Evolutionary conservation across 371 early-diverging fungal genomes (phyloP).

Genomic region (Chytridiales sp.): DNA sequence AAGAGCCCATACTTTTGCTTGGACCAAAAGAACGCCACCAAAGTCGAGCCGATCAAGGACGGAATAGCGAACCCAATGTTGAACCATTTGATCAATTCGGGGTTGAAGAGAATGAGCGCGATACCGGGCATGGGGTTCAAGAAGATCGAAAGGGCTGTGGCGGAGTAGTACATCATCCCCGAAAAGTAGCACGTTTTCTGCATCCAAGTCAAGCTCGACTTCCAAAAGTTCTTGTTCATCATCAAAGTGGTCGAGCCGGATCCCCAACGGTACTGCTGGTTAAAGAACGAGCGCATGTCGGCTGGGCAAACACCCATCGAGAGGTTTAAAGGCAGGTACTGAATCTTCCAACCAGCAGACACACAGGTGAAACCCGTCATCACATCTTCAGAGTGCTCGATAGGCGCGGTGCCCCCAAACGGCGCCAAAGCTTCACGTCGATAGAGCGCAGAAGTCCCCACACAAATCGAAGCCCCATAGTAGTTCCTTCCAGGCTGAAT

Average conservation of each 20-base stretch:
- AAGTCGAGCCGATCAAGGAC: not conserved
- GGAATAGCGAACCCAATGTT: not conserved
- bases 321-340: not conserved
- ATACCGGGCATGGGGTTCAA: not conserved
- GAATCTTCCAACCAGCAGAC: not conserved
- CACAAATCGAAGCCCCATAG: constrained; percentile 1
- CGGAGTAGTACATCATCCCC: not conserved
- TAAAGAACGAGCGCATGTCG: not conserved
- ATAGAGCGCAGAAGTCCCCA: constrained; percentile 3
- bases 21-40: not conserved
- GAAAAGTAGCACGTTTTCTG: not conserved
- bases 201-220: not conserved
- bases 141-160: not conserved
- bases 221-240: not conserved
- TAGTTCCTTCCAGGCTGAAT: not conserved
- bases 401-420: not conserved
- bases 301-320: not conserved
- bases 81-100: not conserved
- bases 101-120: not conserved
- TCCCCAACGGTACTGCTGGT: not conserved
- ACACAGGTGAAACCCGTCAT: not conserved
- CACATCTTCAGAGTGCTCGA: constrained; percentile 8
- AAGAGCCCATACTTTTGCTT: constrained; percentile 1
- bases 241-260: not conserved
- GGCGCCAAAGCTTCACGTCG: not conserved